Evolutionary conservation across 805 yeast genomes (phyloP), one percentile per base, ranked within the genome.

Genomic region (Candida insectorum): DNA sequence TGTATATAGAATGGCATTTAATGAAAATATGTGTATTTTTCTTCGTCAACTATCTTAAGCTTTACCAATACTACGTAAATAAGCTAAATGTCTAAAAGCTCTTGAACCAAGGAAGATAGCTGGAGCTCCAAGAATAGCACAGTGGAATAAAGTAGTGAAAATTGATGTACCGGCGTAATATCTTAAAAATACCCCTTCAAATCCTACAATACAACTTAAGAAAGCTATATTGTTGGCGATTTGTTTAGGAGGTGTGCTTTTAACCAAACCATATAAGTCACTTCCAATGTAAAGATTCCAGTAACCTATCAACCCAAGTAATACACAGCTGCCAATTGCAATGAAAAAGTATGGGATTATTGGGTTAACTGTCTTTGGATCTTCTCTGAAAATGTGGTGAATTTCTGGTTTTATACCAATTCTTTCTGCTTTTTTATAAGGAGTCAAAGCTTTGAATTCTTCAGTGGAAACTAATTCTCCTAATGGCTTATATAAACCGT

Each of bases 81-180:
- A 38, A 15, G 56, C 54, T 46, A 67, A 69, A 34, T 58, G 66
- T 50, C 81, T 69, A 48, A 85, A 69, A 12, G 80, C 81, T 45
- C 75, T 73, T n/a, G 83, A 69, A 10, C 93, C 93, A 33, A 77
- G 57, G 51, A 71, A 69, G 25, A 83, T 51, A 19, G 80, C 63
- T 21, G 82, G 69, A 1, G 77, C 66, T 4, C 72, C 73, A 34
- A 81, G 57, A 15, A 77, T 47, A 5, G 65, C 62, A 14, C 63
- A 52, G 40, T 75, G 65, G 42, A 63, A 60, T 24, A 83, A 49
- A 5, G 86, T 72, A 12, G 68, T 62, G 56, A 83, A 83, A 25
- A 83, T 79, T 11, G 81, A 68, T 22, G 75, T 65, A 13, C 76
- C 73, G 45, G 73, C 51, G 58, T 71, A 83, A 59, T 83, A 83